Conservation (phyloP, 345 rosid genomes). For the Orychophragmus violaceus region DNA sequence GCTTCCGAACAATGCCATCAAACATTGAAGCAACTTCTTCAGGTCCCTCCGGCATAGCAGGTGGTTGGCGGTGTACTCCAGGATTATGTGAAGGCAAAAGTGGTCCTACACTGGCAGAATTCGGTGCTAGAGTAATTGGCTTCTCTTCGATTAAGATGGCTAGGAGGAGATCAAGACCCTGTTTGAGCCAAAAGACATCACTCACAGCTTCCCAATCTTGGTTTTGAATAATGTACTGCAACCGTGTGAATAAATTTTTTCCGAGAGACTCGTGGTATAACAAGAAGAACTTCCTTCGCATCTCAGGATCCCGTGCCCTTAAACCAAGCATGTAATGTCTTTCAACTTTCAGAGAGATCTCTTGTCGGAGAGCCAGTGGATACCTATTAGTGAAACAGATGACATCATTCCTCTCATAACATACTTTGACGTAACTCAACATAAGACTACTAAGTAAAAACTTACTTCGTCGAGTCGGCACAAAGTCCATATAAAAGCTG, state of each 20-base stretch:
- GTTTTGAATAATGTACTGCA: slow-evolving; percentile 77
- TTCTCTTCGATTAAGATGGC: slow-evolving; percentile 82
- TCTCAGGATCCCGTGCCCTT: slow-evolving; percentile 87
- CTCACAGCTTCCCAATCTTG: slow-evolving; percentile 99
- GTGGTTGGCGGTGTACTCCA: slow-evolving; percentile 45
- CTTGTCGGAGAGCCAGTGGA: slow-evolving; percentile 62
- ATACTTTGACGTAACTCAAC: background rate
- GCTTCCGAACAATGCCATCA: slow-evolving; percentile 76
- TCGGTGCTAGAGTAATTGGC: slow-evolving; percentile 89
- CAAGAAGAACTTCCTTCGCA: slow-evolving; percentile 75
- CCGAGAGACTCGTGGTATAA: slow-evolving; percentile 80
- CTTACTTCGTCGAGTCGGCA: slow-evolving; percentile 78
- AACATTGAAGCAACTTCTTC: slow-evolving; percentile 73
- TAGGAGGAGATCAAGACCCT: slow-evolving; percentile 95
- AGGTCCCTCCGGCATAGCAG: slow-evolving; percentile 50
- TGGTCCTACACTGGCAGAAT: slow-evolving; percentile 81
- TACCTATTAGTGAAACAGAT: slow-evolving; percentile 49
- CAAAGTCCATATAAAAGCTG: slow-evolving; percentile 87
- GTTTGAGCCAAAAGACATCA: slow-evolving; percentile 99
- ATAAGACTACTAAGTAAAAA: background rate
- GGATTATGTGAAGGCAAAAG: slow-evolving; percentile 59
- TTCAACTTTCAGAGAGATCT: slow-evolving; percentile 93
- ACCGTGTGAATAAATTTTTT: slow-evolving; percentile 68
- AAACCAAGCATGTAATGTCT: slow-evolving; percentile 96
- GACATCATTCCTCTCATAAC: slow-evolving; percentile 17